A percentile compares a stretch with the other conserved stretches of the same genome.
Conservation (phyloP, 2,329 filamentous ascomycete species). For the Dryadomyces quercivorus region DNA sequence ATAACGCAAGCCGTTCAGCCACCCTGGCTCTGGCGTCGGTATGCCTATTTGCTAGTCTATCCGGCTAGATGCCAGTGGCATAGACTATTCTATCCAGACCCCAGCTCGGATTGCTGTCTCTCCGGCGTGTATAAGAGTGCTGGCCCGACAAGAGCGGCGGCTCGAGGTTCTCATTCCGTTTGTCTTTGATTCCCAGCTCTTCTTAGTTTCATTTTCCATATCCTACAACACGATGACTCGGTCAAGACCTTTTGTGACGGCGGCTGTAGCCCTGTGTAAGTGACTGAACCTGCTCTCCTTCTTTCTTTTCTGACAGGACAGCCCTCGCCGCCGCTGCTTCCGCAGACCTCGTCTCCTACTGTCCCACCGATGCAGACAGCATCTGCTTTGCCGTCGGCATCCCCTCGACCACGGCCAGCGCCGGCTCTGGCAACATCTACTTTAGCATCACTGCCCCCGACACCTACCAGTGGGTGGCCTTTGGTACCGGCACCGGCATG, state of each 20-base stretch:
- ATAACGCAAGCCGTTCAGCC: no score
- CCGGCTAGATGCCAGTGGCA: no score
- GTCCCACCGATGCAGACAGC: conserved; percentile 24
- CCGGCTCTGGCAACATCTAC: conserved; percentile 43
- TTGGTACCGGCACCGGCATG: conserved; percentile 47
- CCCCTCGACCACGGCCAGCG: conserved; percentile 33
- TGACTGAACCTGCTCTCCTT: not conserved
- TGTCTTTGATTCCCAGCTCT: not conserved
- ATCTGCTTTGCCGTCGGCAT: conserved; percentile 46
- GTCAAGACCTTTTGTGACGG: not conserved
- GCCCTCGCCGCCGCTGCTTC: conserved; percentile 3
- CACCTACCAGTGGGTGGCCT: conserved; percentile 41
- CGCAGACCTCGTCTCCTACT: conserved; percentile 16
- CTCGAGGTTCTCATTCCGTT: no score
- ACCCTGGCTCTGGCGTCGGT: no score
- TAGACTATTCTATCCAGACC: no score
- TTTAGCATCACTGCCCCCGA: conserved; percentile 46
- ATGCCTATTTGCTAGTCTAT: no score
- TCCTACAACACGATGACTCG: not conserved
- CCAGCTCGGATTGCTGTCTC: no score
- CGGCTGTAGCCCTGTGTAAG: not conserved
- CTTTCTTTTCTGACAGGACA: not conserved
- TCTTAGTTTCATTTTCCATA: not conserved
- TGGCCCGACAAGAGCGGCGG: no score
- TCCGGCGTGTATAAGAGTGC: no score